These are phyloP conservation scores for Colletotrichum sp. DNA, from an alignment of 2,329 filamentous ascomycete genomes.

Conservation along the genomic window DNA sequence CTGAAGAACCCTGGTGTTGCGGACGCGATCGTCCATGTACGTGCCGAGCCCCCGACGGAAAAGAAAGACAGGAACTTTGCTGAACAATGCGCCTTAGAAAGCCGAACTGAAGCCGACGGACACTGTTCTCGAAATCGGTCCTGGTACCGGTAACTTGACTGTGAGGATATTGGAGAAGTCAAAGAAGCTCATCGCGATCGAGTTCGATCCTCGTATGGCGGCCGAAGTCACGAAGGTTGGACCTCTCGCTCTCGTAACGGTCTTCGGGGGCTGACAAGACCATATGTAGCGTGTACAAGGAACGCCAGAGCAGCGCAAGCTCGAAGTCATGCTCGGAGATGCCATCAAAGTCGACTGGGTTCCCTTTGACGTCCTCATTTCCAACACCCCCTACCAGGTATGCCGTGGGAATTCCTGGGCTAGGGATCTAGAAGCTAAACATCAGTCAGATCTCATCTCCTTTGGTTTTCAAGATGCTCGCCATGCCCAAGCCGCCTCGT, in stretches of 20 bases:
- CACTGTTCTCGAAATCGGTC: constrained; percentile 89
- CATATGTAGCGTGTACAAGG: constrained; percentile 81
- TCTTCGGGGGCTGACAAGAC: constrained; percentile 68
- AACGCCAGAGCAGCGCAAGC: constrained; percentile 79
- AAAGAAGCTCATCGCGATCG: constrained; percentile 82
- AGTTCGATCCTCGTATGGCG: constrained; percentile 95
- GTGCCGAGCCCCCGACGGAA: background rate
- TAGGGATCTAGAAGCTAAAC: background rate
- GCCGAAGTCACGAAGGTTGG: constrained; percentile 85
- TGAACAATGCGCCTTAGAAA: constrained; percentile 63
- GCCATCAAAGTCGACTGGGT: constrained; percentile 56
- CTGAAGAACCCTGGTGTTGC: constrained; percentile 90
- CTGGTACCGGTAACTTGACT: constrained; percentile 88
- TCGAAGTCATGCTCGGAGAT: constrained; percentile 90
- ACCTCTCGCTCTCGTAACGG: background rate
- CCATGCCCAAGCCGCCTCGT: constrained; percentile 80
- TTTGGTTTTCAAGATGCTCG: constrained; percentile 87
- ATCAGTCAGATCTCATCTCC: constrained; percentile 78
- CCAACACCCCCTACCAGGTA: constrained; percentile 68
- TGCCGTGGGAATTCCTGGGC: background rate
- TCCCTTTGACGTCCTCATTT: constrained; percentile 85
- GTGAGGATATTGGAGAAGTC: constrained; percentile 88
- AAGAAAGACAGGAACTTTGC: background rate
- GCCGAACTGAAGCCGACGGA: constrained; percentile 89
- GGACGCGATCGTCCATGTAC: constrained; percentile 62